Conservation (phyloP, 768 basidiomycete species). For the Leccinum boreale region DNA sequence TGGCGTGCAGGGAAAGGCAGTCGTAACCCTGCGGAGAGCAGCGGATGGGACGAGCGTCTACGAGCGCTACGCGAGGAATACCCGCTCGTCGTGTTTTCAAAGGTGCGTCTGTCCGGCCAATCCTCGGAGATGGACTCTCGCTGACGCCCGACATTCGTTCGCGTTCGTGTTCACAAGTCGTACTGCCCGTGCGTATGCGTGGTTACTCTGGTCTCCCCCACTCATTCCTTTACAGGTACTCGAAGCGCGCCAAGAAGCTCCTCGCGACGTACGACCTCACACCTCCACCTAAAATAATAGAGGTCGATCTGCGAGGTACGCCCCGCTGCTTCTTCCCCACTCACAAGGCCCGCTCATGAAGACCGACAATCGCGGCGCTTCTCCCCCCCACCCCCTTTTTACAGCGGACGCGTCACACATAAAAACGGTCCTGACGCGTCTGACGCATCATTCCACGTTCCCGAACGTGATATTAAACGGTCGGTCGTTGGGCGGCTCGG, state of each 20-base stretch:
- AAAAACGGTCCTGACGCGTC: conserved; percentile 61
- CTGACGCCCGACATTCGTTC: neutral
- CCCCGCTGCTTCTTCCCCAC: neutral
- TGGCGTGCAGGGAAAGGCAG: conserved; percentile 4
- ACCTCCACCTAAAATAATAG: conserved; percentile 66
- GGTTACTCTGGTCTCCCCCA: neutral
- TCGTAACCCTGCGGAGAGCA: conserved; percentile 37
- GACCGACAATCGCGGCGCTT: neutral
- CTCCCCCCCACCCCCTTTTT: neutral
- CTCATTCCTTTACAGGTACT: conserved; percentile 16
- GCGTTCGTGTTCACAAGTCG: conserved; percentile 38
- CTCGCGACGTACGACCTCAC: conserved; percentile 56
- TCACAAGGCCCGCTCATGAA: neutral
- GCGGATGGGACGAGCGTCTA: conserved; percentile 31
- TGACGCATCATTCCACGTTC: conserved; percentile 68
- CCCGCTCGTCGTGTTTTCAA: conserved; percentile 80
- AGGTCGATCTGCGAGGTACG: conserved; percentile 71
- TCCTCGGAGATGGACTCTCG: neutral
- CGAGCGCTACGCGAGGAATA: conserved; percentile 43
- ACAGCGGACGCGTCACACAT: conserved; percentile 56
- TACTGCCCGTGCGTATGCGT: conserved; percentile 59
- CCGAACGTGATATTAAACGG: conserved; percentile 72
- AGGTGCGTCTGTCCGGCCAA: conserved; percentile 41
- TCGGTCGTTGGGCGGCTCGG: conserved; percentile 62
- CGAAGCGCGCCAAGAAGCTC: conserved; percentile 40